A percentile compares a stretch with the other conserved stretches of the same genome.
These are phyloP conservation scores for Actinidia arguta DNA, from an alignment of 179 eudicot genomes.

Conservation along the genomic window DNA sequence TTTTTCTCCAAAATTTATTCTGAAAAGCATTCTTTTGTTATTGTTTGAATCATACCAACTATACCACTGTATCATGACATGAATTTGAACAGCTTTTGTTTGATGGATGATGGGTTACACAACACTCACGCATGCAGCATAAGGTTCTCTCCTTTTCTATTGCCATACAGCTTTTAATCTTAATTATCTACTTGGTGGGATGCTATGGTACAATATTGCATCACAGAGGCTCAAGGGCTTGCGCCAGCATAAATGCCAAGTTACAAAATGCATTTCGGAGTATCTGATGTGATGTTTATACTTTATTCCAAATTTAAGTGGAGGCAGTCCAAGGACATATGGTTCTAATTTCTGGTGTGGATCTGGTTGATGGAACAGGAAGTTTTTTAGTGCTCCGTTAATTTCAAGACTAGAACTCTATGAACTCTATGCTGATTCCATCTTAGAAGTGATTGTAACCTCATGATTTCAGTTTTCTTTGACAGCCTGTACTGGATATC, in stretches of 20 bases:
- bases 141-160: background rate
- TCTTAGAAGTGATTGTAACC: background rate
- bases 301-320: slow-evolving; percentile 46
- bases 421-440: background rate
- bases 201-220: background rate
- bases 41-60: background rate
- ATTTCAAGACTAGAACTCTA: background rate
- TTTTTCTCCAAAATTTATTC: background rate
- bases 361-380: slow-evolving; percentile 98
- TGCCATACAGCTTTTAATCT: background rate
- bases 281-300: background rate
- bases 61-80: background rate
- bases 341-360: slow-evolving; percentile 89
- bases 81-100: background rate
- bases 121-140: background rate
- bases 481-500: slow-evolving; percentile 93
- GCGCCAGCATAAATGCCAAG: background rate
- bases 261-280: slow-evolving; percentile 6
- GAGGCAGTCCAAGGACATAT: slow-evolving; percentile 73
- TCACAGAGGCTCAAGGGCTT: background rate
- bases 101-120: background rate
- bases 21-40: background rate
- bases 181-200: background rate
- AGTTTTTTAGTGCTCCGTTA: slow-evolving; percentile 27
- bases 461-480: slow-evolving; percentile 18